Conservation (phyloP, 495 filamentous ascomycete genomes). For the Choiromyces venosus region DNA sequence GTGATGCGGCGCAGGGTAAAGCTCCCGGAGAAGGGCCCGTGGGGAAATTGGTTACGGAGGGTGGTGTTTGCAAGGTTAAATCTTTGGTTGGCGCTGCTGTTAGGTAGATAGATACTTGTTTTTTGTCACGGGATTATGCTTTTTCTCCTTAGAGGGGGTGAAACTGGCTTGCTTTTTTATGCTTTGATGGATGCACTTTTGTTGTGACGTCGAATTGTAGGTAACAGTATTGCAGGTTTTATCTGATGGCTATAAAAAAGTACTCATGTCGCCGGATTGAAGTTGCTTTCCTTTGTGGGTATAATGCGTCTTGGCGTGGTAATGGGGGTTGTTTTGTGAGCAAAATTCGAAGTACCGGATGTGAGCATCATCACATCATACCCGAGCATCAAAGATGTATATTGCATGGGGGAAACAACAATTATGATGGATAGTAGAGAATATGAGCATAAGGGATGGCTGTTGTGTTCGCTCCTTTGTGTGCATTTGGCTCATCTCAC, state of each 20-base stretch:
- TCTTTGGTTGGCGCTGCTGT: slow-evolving; percentile 66
- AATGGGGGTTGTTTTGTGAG: too few relatives aligned
- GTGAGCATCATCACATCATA: too few relatives aligned
- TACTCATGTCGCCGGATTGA: too few relatives aligned
- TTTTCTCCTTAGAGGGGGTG: neutral
- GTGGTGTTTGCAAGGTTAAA: slow-evolving; percentile 68
- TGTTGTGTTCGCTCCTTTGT: too few relatives aligned
- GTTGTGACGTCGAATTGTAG: neutral
- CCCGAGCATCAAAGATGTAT: too few relatives aligned
- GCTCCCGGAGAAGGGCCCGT: slow-evolving; percentile 55
- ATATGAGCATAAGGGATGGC: too few relatives aligned
- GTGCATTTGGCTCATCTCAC: too few relatives aligned
- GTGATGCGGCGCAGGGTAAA: slow-evolving; percentile 52
- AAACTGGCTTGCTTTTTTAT: neutral
- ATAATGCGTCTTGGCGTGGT: too few relatives aligned
- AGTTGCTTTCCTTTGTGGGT: too few relatives aligned
- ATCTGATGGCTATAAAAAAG: neutral
- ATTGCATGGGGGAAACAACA: too few relatives aligned
- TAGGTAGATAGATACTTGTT: slow-evolving; percentile 52
- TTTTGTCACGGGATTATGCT: neutral
- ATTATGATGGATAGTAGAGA: too few relatives aligned
- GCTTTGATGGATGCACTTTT: neutral
- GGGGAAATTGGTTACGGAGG: slow-evolving; percentile 65
- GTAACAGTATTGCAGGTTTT: neutral
- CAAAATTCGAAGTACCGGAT: too few relatives aligned